phyloP scores from a whole-genome alignment of 202 grass and related monocot species.

The Setaria viridis region DNA sequence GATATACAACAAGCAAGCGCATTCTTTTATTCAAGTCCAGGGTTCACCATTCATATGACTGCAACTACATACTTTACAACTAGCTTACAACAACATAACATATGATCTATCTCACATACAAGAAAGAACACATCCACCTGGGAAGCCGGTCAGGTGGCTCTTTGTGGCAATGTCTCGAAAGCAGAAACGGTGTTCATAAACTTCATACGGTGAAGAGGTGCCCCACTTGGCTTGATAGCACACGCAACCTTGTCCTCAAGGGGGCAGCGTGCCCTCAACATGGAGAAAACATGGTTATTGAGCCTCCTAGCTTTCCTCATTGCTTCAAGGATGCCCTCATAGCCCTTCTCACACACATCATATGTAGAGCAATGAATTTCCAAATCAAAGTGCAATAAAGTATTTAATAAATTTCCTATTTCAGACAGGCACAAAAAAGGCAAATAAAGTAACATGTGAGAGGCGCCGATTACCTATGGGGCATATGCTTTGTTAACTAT shows the following conservation, averaged over 20 bases:
- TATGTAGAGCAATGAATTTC: constrained; percentile 20
- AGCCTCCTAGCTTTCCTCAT: constrained; percentile 97
- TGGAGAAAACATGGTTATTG: constrained; percentile 95
- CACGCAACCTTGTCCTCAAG: constrained; percentile 97
- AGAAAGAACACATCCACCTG: background rate
- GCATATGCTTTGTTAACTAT: background rate
- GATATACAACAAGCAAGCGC: constrained; percentile 9
- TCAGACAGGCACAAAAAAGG: background rate
- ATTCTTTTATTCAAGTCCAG: constrained; percentile 8
- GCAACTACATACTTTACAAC: constrained; percentile 30
- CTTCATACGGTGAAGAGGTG: constrained; percentile 90
- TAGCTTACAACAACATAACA: constrained; percentile 28
- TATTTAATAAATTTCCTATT: constrained; percentile 6
- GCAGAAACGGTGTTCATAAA: constrained; percentile 89
- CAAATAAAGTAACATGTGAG: background rate
- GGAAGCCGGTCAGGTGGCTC: constrained; percentile 50
- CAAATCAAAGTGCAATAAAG: constrained; percentile 27
- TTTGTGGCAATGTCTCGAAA: constrained; percentile 95
- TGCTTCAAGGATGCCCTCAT: constrained; percentile 86
- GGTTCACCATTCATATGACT: background rate
- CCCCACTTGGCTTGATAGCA: constrained; percentile 94
- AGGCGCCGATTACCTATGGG: background rate
- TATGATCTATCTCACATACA: background rate
- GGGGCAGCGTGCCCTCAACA: constrained; percentile 90
- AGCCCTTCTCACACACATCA: constrained; percentile 60